Percentiles rank a stretch among this genome's conserved stretches.
Conservation (phyloP, 495 filamentous ascomycete genomes). For the Pseudoneurospora amorphoporcata region DNA sequence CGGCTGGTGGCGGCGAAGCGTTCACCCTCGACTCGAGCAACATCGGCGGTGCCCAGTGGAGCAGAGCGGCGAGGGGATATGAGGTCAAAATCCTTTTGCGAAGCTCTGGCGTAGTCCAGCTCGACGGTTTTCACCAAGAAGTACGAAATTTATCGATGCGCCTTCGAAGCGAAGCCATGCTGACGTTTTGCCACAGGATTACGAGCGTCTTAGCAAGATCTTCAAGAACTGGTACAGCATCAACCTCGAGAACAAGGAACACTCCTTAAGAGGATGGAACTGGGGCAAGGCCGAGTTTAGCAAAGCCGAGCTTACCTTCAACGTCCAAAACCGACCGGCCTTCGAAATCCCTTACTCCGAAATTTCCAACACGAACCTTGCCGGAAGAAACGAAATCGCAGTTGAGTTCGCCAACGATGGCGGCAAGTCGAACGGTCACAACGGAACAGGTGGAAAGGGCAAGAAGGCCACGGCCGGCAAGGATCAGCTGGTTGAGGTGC, state of each 20-base stretch:
- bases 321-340: constrained; percentile 90
- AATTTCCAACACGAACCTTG: constrained; percentile 95
- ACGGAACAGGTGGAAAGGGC: constrained; percentile 71
- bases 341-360: constrained; percentile 98
- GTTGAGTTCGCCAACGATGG: constrained; percentile 76
- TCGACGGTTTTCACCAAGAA: constrained; percentile 92
- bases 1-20: constrained; percentile 73
- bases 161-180: neutral
- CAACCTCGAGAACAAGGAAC: constrained; percentile 83
- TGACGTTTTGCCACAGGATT: constrained; percentile 49
- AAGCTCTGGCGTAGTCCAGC: constrained; percentile 74
- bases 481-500: constrained; percentile 95
- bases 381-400: constrained; percentile 94
- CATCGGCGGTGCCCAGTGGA: constrained; percentile 85
- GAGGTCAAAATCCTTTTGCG: constrained; percentile 85
- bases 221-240: constrained; percentile 96
- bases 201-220: constrained; percentile 76
- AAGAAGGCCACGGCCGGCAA: constrained; percentile 79
- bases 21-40: constrained; percentile 82
- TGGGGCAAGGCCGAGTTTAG: constrained; percentile 98
- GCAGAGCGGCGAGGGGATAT: constrained; percentile 80
- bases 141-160: constrained; percentile 30
- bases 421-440: constrained; percentile 60
- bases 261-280: constrained; percentile 95
- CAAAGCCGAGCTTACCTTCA: constrained; percentile 90